These are phyloP conservation scores for Tetracladium setigerum DNA, from an alignment of 495 filamentous ascomycete species.

Conservation along the genomic window DNA sequence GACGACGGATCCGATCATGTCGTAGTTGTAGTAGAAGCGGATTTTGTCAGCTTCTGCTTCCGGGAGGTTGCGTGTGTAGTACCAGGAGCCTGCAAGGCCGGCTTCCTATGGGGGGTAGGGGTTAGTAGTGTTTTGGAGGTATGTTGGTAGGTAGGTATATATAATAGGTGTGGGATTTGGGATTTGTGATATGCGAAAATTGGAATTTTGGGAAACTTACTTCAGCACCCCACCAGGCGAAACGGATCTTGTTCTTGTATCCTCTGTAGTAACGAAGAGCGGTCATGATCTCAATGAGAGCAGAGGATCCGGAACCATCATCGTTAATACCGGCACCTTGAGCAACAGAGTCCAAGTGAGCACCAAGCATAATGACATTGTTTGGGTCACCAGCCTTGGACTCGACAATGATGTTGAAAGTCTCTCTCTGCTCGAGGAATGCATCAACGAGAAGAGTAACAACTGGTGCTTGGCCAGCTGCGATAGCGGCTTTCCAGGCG, in stretches of 20 bases:
- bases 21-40: slow-evolving; percentile 37
- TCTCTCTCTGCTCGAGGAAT: slow-evolving; percentile 26
- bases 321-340: slow-evolving; percentile 36
- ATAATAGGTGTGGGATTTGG: no score
- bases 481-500: slow-evolving; percentile 20
- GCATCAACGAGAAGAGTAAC: slow-evolving; percentile 31
- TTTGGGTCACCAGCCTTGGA: slow-evolving; percentile 29
- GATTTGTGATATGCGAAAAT: no score
- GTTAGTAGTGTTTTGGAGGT: no score
- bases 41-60: slow-evolving; percentile 28
- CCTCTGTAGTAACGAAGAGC: slow-evolving; percentile 24
- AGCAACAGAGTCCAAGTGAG: slow-evolving; percentile 37
- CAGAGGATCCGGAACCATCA: slow-evolving; percentile 27
- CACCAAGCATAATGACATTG: slow-evolving; percentile 34
- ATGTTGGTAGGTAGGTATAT: no score
- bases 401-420: slow-evolving; percentile 36
- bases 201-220: no score
- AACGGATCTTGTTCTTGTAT: slow-evolving; percentile 32
- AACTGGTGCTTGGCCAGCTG: slow-evolving; percentile 22
- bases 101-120: no score
- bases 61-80: slow-evolving; percentile 29
- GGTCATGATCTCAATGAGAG: slow-evolving; percentile 32
- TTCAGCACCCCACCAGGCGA: slow-evolving; percentile 42
- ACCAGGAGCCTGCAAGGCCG: slow-evolving; percentile 30
- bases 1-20: slow-evolving; percentile 31